Conservation (phyloP, 495 filamentous ascomycete genomes). For the Hypoxylon subgilvum region DNA sequence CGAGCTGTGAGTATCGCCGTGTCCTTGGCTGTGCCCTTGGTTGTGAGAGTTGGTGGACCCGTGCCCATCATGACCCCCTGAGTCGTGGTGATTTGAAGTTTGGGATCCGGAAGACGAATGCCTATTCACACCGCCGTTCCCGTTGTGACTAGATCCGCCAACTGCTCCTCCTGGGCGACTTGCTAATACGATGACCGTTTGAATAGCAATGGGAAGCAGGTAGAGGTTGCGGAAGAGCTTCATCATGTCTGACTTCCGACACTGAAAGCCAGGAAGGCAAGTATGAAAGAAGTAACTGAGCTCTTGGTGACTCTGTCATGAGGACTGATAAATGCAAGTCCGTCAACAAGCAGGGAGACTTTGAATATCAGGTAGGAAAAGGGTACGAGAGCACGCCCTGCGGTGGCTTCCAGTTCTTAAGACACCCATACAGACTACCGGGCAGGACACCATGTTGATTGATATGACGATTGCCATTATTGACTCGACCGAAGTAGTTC, state of each 20-base stretch:
- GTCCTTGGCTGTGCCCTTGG: conserved; percentile 11
- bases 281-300: conserved; percentile 12
- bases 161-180: conserved; percentile 1
- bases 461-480: conserved; percentile 24
- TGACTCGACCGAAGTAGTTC: conserved; percentile 5
- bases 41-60: background rate
- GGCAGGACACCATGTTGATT: conserved; percentile 1
- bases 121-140: background rate
- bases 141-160: conserved; percentile 14
- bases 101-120: background rate
- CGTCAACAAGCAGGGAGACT: background rate
- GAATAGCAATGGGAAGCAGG: conserved; percentile 14
- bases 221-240: conserved; percentile 19
- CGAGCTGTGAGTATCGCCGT: conserved; percentile 5
- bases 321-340: conserved; percentile 11
- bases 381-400: background rate
- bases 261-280: conserved; percentile 12
- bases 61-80: background rate
- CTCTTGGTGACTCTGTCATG: conserved; percentile 19
- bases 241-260: conserved; percentile 22
- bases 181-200: conserved; percentile 3
- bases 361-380: conserved; percentile 3
- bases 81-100: conserved; percentile 3
- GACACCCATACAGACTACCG: conserved; percentile 2
- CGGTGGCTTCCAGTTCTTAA: conserved; percentile 24